phyloP scores from a whole-genome alignment of 768 basidiomycete species.

The Lactarius quietus region DNA sequence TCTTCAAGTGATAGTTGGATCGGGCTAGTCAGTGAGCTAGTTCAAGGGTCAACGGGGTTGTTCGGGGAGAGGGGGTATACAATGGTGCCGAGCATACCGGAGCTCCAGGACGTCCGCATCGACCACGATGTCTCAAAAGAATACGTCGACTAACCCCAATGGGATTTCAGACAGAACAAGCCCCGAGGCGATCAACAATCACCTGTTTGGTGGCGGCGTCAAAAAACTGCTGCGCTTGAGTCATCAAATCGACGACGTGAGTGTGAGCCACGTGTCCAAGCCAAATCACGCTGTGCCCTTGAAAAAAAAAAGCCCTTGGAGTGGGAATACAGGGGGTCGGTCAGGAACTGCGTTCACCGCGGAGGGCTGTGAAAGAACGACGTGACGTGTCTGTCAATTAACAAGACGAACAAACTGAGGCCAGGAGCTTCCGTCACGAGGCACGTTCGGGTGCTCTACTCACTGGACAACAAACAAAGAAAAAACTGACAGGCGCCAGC shows the following conservation, averaged over 20 bases:
- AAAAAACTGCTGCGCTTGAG: neutral
- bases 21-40: neutral
- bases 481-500: neutral
- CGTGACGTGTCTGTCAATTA: neutral
- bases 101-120: conserved; percentile 4
- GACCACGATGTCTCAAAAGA: neutral
- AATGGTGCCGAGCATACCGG: conserved; percentile 1
- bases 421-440: neutral
- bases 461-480: neutral
- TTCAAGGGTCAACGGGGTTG: neutral
- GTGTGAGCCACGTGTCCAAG: neutral
- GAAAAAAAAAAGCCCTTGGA: neutral
- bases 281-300: neutral
- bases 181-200: neutral
- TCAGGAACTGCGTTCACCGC: neutral
- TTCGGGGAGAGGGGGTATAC: neutral
- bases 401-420: neutral
- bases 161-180: neutral
- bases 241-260: neutral
- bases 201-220: neutral
- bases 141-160: neutral
- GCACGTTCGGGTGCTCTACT: neutral
- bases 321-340: neutral
- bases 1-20: neutral
- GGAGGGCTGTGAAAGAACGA: neutral